Evolutionary conservation across 2,329 filamentous ascomycete species (phyloP), one percentile per base, ranked within the genome.

Genomic region (Ilyonectria mors-panacis): DNA sequence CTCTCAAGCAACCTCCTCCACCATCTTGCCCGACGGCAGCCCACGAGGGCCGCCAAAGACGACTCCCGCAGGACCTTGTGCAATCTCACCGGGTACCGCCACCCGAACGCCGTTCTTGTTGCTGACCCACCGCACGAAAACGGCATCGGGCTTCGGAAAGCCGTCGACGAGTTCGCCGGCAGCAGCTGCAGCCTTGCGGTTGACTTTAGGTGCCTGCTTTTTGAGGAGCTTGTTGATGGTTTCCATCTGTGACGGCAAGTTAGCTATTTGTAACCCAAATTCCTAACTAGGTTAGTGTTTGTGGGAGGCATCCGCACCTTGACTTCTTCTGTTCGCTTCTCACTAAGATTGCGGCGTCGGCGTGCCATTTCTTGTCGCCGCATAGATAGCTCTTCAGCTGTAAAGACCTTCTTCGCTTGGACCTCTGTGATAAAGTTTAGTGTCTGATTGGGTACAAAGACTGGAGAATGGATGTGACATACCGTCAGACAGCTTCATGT

Each of bases 221-320:
- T 94, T 94, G 59, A 96, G 89, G 2, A 96, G 89, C 76, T 95
- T 94, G 84, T 96, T 95, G 87, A 96, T 95, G 0, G 93, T 96
- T 84, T 95, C 93, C 88, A 94, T 93, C 93, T 95, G 73, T 21
- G 57, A 30, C 23, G 7, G 6, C 19, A n/a, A 45, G 58, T 74
- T 51, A 68, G 62, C 19, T 13, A 30, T 4, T 26, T 42, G 28
- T 23, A 21, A 3, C 3, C 26, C 4, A 44, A 10, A 21, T 35
- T 19, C 63, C 74, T 59, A 73, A 51, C 17, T 4, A 51, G 21
- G 44, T 1, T 48, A 1, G 4, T 23, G 21, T 19, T 39, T 26
- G 45, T 35, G 6, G 65, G 33, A 9, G 3, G 13, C 15, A 17
- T 48, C 17, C 79, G 62, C 82, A 86, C 87, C 85, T 89, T 90